These are phyloP conservation scores for Aspergillus caelatus DNA, from an alignment of 2,329 filamentous ascomycete genomes.

Conservation along the genomic window DNA sequence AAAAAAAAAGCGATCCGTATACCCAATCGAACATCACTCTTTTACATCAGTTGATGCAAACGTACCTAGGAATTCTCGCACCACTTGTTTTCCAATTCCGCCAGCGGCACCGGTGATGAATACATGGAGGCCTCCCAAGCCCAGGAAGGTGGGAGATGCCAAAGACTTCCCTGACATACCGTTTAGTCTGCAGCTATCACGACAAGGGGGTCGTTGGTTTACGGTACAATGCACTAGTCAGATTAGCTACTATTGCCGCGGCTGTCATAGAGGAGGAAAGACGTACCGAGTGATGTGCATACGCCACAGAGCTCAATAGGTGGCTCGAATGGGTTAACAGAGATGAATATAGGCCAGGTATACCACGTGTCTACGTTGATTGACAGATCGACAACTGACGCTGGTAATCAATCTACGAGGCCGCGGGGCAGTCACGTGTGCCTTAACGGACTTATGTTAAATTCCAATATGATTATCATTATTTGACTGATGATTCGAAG, in stretches of 20 bases:
- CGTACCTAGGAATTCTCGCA: conserved; percentile 57
- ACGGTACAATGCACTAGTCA: not conserved
- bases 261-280: not conserved
- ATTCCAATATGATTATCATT: not conserved
- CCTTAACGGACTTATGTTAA: not conserved
- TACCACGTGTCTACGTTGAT: not conserved
- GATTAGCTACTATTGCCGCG: not conserved
- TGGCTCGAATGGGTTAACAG: not conserved
- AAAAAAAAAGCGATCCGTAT: not conserved
- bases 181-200: not conserved
- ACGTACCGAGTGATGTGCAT: not conserved
- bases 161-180: not conserved
- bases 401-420: not conserved
- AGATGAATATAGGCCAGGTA: not conserved
- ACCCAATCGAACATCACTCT: not conserved
- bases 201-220: not conserved
- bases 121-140: conserved; percentile 53
- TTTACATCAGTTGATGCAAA: conserved; percentile 1
- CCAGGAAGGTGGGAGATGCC: conserved; percentile 41
- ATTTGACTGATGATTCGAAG: not conserved
- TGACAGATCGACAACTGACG: not conserved
- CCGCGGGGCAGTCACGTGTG: not conserved
- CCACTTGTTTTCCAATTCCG: conserved; percentile 54
- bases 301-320: not conserved
- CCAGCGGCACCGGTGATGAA: conserved; percentile 59